These are phyloP conservation scores for Elsinoe batatas DNA, from an alignment of 2,329 filamentous ascomycete species.

Conservation along the genomic window DNA sequence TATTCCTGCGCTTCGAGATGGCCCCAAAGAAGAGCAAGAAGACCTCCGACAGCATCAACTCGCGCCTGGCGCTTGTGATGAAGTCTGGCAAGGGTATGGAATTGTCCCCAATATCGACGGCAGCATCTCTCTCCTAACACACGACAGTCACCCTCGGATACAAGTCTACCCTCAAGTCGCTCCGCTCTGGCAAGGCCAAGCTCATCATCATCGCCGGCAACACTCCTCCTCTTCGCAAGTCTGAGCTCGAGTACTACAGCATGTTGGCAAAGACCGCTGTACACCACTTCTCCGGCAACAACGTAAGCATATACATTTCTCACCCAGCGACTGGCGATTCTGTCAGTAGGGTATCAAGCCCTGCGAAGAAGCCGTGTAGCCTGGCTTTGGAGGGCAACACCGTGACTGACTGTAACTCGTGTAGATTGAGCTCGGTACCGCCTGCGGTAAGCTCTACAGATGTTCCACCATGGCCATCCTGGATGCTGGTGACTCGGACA, in stretches of 20 bases:
- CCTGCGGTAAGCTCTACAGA: slow-evolving; percentile 97
- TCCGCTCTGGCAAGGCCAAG: slow-evolving; percentile 96
- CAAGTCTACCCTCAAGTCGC: slow-evolving; percentile 80
- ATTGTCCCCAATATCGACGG: neutral
- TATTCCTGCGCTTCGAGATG: slow-evolving; percentile 41
- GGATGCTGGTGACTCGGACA: slow-evolving; percentile 95
- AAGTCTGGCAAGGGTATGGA: slow-evolving; percentile 49
- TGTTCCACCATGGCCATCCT: slow-evolving; percentile 96
- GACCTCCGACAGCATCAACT: slow-evolving; percentile 71
- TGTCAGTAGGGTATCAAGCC: slow-evolving; percentile 27
- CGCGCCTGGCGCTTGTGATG: slow-evolving; percentile 59
- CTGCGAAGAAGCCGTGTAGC: slow-evolving; percentile 24
- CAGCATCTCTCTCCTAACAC: slow-evolving; percentile 26
- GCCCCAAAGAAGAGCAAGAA: slow-evolving; percentile 76
- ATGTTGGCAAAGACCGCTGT: slow-evolving; percentile 91
- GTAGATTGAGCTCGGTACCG: slow-evolving; percentile 96
- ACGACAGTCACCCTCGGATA: slow-evolving; percentile 72
- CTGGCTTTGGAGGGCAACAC: slow-evolving; percentile 79
- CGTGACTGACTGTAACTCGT: slow-evolving; percentile 39
- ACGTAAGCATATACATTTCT: slow-evolving; percentile 59
- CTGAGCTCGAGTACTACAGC: slow-evolving; percentile 70
- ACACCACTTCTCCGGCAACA: slow-evolving; percentile 97
- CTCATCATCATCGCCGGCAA: slow-evolving; percentile 92
- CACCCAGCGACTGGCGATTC: slow-evolving; percentile 12
- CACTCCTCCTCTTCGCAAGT: slow-evolving; percentile 95